Evolutionary conservation across 2,329 filamentous ascomycete genomes (phyloP).

Genomic region (Sphaerostilbella broomeana): DNA sequence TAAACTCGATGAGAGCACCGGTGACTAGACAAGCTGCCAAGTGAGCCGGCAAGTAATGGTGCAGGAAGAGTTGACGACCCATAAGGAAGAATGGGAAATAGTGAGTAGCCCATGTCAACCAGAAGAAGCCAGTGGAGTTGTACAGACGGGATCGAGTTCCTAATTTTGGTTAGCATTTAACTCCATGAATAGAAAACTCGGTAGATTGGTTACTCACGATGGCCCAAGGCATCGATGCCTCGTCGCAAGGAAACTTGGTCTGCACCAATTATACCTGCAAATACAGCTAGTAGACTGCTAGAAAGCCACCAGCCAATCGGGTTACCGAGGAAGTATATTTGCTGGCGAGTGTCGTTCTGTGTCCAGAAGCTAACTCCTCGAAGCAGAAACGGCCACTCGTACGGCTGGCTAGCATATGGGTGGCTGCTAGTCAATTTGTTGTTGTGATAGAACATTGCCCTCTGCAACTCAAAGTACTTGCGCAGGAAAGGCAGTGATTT

Average conservation of each 20-base stretch:
- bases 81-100: slow-evolving; percentile 98
- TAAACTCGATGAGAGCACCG: slow-evolving; percentile 86
- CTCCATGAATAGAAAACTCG: neutral
- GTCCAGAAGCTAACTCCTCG: slow-evolving; percentile 99
- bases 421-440: slow-evolving; percentile 95
- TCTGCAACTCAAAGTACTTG: slow-evolving; percentile 95
- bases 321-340: slow-evolving; percentile 98
- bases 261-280: slow-evolving; percentile 82
- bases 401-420: slow-evolving; percentile 89
- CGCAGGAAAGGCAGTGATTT: slow-evolving; percentile 81
- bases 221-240: slow-evolving; percentile 86
- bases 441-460: slow-evolving; percentile 99
- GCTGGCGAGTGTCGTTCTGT: slow-evolving; percentile 85
- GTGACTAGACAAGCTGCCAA: slow-evolving; percentile 85
- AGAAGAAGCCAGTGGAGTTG: slow-evolving; percentile 98
- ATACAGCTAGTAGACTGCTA: slow-evolving; percentile 86
- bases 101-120: slow-evolving; percentile 94
- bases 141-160: slow-evolving; percentile 90
- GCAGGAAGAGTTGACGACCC: slow-evolving; percentile 95
- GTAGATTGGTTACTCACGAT: slow-evolving; percentile 58
- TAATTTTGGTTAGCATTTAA: slow-evolving; percentile 24
- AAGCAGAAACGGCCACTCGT: slow-evolving; percentile 96
- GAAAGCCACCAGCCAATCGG: slow-evolving; percentile 96
- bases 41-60: slow-evolving; percentile 95
- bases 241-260: slow-evolving; percentile 91